phyloP scores from a whole-genome alignment of 768 basidiomycete genomes.

The Phlebiopsis gigantea region DNA sequence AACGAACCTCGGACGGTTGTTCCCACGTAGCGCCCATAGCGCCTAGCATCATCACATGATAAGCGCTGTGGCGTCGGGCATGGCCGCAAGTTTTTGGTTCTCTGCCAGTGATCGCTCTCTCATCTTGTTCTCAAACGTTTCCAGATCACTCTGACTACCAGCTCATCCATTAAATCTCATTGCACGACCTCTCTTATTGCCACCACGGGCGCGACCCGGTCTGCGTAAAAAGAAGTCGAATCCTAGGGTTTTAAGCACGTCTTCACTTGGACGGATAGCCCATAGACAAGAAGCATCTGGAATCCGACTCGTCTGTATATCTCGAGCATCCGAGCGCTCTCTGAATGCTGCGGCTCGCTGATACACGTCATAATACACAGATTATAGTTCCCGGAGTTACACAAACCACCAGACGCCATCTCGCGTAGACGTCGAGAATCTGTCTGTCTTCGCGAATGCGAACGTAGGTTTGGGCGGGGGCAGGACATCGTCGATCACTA shows the following conservation, averaged over 20 bases:
- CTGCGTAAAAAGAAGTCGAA: constrained; percentile 20
- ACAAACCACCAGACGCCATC: constrained; percentile 15
- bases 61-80: too few species aligned
- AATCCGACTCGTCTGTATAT: too few species aligned
- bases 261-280: constrained; percentile 25
- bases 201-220: constrained; percentile 11
- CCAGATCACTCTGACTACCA: too few species aligned
- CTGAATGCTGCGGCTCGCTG: background rate
- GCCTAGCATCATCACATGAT: too few species aligned
- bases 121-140: background rate
- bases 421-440: constrained; percentile 11
- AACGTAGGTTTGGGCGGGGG: constrained; percentile 4
- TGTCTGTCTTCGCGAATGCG: background rate
- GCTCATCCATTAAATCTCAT: background rate
- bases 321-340: too few species aligned
- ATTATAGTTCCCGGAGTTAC: background rate
- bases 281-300: constrained; percentile 14
- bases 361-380: background rate
- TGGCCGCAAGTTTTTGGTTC: too few species aligned
- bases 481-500: constrained; percentile 2
- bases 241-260: constrained; percentile 25
- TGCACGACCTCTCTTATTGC: background rate
- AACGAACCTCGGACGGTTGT: too few species aligned
- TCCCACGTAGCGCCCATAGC: too few species aligned
- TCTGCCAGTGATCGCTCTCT: too few species aligned